phyloP scores from a whole-genome alignment of 2,329 filamentous ascomycete species.

The Pyrenophora seminiperda region DNA sequence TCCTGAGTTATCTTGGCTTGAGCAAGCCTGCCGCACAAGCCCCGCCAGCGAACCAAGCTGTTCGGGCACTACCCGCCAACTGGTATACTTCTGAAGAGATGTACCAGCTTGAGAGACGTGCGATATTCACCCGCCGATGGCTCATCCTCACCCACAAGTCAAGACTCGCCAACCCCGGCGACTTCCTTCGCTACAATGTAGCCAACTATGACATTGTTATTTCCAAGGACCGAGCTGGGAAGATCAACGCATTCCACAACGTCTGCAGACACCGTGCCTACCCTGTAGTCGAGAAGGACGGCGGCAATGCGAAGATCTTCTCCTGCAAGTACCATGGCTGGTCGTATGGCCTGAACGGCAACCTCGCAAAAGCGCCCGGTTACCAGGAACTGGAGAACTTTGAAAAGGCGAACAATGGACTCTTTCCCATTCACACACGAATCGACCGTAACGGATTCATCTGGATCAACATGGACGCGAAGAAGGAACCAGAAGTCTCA shows the following conservation, averaged over 20 bases:
- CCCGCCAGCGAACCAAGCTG: conserved; percentile 31
- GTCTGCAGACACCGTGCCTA: conserved; percentile 54
- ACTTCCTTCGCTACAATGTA: conserved; percentile 60
- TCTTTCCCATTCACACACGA: conserved; percentile 44
- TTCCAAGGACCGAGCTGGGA: conserved; percentile 45
- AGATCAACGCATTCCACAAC: conserved; percentile 53
- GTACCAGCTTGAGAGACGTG: conserved; percentile 56
- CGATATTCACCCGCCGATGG: conserved; percentile 62
- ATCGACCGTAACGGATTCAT: conserved; percentile 43
- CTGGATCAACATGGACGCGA: conserved; percentile 46
- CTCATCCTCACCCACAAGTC: conserved; percentile 60
- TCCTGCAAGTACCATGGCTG: conserved; percentile 55
- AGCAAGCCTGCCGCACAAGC: conserved; percentile 21
- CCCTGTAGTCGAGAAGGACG: conserved; percentile 47
- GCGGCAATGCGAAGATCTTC: conserved; percentile 49
- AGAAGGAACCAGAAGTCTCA: conserved; percentile 36
- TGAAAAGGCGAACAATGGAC: conserved; percentile 46
- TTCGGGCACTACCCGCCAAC: conserved; percentile 50
- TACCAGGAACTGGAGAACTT: conserved; percentile 50
- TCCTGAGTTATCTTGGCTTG: conserved; percentile 37
- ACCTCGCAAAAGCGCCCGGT: conserved; percentile 52
- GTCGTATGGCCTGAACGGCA: conserved; percentile 53
- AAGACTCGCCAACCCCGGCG: conserved; percentile 58
- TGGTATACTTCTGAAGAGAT: conserved; percentile 51
- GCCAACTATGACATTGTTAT: conserved; percentile 52